Evolutionary conservation across 306 rosid genomes (phyloP), one percentile per base, ranked within the genome.

Genomic region (Prunus salicina): DNA sequence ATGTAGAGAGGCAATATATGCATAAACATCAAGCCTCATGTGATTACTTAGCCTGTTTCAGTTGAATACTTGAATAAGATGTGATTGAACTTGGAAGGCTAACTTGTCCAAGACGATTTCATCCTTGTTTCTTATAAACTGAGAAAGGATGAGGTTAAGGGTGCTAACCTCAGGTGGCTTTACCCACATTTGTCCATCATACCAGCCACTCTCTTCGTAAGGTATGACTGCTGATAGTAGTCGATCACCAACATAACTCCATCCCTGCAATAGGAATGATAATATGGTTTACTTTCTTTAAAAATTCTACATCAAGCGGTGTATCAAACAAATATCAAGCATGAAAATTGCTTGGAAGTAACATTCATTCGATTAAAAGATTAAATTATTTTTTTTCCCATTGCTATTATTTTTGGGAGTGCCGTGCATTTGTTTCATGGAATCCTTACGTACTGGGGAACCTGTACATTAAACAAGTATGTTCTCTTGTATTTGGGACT

Each of bases 141-240:
- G 13, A 53, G 76, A 79, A 51, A 71, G 68, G 53, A 38, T 46
- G 65, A 12, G 32, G 38, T 63, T 25, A 27, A 78, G 63, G 76
- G 72, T 61, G 80, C 89, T 84, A 70, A 95, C 98, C 97, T 95
- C 97, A 1, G 97, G 97, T 3, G 99, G 97, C 85, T 95, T 95
- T 22, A 92, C 99, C 99, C 97, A 95, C 99, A 95, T 95, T 77
- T 95, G 99, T 46, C 99, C 97, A 5, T 95, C 99, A 72, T 95
- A 95, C 99, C 99, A 95, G 64, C 99, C 99, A 81, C 87, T 95
- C 85, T 95, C 97, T 84, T 95, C 99, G 24, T 95, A 95, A 62
- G 99, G 99, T 76, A 95, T 89, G 50, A 95, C 97, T 16, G 99
- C 97, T 43, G 99, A 92, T 83, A 95, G 88, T 80, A 95, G 96